Evolutionary conservation across 768 basidiomycete genomes (phyloP), one percentile per base, ranked within the genome.

Genomic region (Xerocomellus intermedius): DNA sequence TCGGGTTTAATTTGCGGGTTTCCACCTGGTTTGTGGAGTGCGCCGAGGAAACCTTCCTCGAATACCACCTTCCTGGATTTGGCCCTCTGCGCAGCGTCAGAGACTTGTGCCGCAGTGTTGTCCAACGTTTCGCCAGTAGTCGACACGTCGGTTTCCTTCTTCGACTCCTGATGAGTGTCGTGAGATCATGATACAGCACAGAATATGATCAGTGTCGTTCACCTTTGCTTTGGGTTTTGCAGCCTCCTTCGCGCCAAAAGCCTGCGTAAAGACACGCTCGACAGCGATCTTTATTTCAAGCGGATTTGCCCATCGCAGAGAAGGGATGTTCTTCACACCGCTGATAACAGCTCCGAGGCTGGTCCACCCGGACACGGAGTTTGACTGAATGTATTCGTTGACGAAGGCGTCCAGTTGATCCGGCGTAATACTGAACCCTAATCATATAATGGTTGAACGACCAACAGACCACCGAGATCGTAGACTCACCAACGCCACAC

Each of bases 41-140:
- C 78, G 1, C 93, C 93, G 13, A 99, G 82, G 76, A 96, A 98
- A 5, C 97, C 97, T 67, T 96, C 93, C 57, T 91, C 87, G 66
- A 98, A 99, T 22, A 98, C 89, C 1, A 85, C 74, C 60, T 81
- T 86, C 33, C 65, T 77, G 67, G 55, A 60, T 46, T 76, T 55
- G 55, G 74, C 52, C 60, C 76, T 61, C 42, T 66, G 74, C 2
- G 71, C 64, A 4, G 75, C 64, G 14, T 75, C 71, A 3, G 76
- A 68, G 10, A 75, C 65, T 26, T 62, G 63, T 22, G 61, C 42
- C 2, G 72, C 66, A 24, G 77, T 19, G 19, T 44, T 58, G n/a
- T 58, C 59, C 22, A 21, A 49, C 2, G 55, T 16, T n/a, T 57
- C 55, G 1, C 22, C 16, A 26, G 54, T n/a, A 28, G 41, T 42